Base-by-base conservation (phyloP, 2,329 filamentous ascomycete genomes). In the Fusarium euwallaceae region DNA sequence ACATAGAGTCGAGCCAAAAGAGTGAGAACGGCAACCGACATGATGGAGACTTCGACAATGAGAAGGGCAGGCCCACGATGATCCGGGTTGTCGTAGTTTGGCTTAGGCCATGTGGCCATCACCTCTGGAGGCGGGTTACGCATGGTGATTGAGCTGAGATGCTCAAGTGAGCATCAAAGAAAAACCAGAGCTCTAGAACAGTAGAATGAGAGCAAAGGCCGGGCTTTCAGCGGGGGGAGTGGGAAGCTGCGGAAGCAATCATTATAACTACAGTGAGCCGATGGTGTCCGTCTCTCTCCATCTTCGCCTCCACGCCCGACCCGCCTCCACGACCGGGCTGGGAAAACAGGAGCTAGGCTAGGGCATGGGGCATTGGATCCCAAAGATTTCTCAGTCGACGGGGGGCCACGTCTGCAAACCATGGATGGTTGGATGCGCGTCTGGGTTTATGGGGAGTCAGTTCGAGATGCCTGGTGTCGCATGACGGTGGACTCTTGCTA, bases 1-100 rank as follows among this genome's bases (percentile, higher is more conserved):
- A 84, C 83, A 55, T 84, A 85, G 43, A 86, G 77, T 16, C 84
- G 81, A 59, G 84, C 76, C 29, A 72, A 59, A 10, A 86, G 75
- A 22, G 80, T 81, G 14, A 83, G 58, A 20, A 84, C 62, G 6
- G 83, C 83, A 11, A 85, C 34, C 0, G 80, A 75, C 32, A 83
- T 76, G 17, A 83, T 78, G 17, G 79, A 80, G 14, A 82, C 51
- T 65, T 85, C 82, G 61, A 85, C 78, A 45, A 83, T 82, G 64
- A 86, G 66, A 27, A 86, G 77, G 2, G 76, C 78, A 5, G 80
- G 81, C 0, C 84, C 84, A 59, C 83, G 81, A 4, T 79, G 81
- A 20, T 80, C 79, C 4, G 84, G 84, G 61, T 85, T 65, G 60
- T 77, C 73, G 66, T 82, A 83, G 70, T 85, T 84, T 11, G 84